Base-by-base conservation (phyloP, 2,329 filamentous ascomycete species). In the Ceratocystis cubensis region DNA sequence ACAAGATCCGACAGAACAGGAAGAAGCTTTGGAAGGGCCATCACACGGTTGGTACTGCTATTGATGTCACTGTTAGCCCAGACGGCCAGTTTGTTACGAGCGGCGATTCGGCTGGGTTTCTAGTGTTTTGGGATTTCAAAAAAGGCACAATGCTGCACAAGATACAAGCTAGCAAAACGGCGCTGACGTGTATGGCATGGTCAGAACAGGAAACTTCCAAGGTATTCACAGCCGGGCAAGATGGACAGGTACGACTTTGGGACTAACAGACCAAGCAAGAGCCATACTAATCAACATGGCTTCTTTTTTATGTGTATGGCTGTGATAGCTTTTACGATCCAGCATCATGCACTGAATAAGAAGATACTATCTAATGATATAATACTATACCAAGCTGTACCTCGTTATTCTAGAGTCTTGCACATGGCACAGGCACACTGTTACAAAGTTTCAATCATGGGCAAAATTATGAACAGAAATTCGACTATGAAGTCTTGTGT, bases 81-180 rank as follows among this genome's bases (percentile, higher is more conserved):
- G 94, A 97, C 74, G 94, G 94, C 0, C 91, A 96, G 73, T 96
- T 96, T 75, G 80, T 99, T 65, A 88, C 86, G 22, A 89, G 84
- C 20, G 94, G 94, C 69, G 94, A 99, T 75, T 89, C 85, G 64
- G 91, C 84, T 17, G 94, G 95, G 45, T 96, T 84, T 72, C 85
- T 96, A 61, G 96, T 89, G 76, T 96, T 97, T 78, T 99, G 92
- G 91, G 94, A 97, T 76, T 99, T 92, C 90, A 99, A 99, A 83
- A 96, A 91, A 48, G 96, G 93, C 76, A 97, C 96, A 78, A 93
- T 99, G 91, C 96, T 91, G 77, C 91, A 96, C 78, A 97, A 97
- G 81, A 85, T 99, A 70, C 84, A 88, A 76, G 92, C 91, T 28
- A 86, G 89, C 68, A 91, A 91, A 65, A 84, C 88, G 65, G 85